Conservation (phyloP, 176 grass and related monocot genomes). For the Calamus simplicifolius region DNA sequence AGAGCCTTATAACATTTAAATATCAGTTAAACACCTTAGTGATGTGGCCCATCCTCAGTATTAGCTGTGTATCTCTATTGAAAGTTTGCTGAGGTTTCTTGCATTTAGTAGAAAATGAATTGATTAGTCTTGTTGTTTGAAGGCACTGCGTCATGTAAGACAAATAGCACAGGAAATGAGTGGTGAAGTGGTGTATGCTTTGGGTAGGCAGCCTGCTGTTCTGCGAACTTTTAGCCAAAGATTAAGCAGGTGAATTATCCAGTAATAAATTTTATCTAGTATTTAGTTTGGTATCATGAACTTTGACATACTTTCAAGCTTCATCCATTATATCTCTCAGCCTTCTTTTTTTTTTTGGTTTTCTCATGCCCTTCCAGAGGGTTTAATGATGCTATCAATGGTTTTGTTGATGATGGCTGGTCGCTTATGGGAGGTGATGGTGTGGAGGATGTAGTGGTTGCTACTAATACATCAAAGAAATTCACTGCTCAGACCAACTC, state of each 20-base stretch:
- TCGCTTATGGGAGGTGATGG: conserved; percentile 76
- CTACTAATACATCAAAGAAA: conserved; percentile 73
- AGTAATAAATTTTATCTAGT: conserved; percentile 8
- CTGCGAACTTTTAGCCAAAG: conserved; percentile 86
- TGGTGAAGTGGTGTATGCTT: conserved; percentile 67
- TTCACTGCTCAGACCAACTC: conserved; percentile 26
- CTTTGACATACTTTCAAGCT: not conserved
- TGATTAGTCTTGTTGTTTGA: conserved; percentile 30
- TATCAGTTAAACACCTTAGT: too few species aligned
- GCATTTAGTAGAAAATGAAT: not conserved
- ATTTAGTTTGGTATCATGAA: not conserved
- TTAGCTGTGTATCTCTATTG: too few species aligned
- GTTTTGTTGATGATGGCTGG: conserved; percentile 99
- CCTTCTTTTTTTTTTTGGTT: conserved; percentile 2
- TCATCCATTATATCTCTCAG: not conserved
- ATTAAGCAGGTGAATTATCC: conserved; percentile 58
- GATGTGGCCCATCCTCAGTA: too few species aligned
- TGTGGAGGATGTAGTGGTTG: conserved; percentile 74
- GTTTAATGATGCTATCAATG: conserved; percentile 93
- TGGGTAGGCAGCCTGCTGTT: conserved; percentile 86
- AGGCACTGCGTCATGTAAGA: conserved; percentile 86
- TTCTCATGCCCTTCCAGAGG: conserved; percentile 44
- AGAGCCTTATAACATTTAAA: too few species aligned
- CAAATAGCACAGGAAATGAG: conserved; percentile 97
- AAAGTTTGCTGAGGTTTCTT: too few species aligned